Evolutionary conservation across 2,329 filamentous ascomycete genomes (phyloP).

Genomic region (Seiridium cupressi): DNA sequence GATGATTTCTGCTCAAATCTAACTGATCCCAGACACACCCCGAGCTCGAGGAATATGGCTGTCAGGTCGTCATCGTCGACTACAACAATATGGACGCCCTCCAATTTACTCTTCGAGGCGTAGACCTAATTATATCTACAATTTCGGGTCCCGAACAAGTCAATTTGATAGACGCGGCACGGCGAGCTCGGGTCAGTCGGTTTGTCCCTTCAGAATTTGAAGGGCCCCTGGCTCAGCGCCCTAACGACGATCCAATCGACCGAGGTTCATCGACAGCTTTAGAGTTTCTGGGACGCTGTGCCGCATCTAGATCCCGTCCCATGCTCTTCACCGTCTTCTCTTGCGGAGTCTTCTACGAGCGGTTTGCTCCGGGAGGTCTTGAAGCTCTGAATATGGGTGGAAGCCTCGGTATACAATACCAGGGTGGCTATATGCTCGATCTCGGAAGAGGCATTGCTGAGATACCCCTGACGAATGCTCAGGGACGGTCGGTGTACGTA

Average conservation of each 20-base stretch:
- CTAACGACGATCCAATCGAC: slow-evolving; percentile 56
- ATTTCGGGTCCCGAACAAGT: slow-evolving; percentile 66
- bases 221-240: slow-evolving; percentile 56
- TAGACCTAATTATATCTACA: slow-evolving; percentile 75
- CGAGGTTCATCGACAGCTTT: slow-evolving; percentile 57
- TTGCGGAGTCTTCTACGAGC: slow-evolving; percentile 74
- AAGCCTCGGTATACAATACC: slow-evolving; percentile 49
- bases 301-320: slow-evolving; percentile 37
- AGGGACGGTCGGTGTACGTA: slow-evolving; percentile 51
- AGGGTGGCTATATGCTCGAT: slow-evolving; percentile 67
- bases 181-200: slow-evolving; percentile 59
- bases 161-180: slow-evolving; percentile 70
- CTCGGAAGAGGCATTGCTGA: slow-evolving; percentile 56
- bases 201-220: slow-evolving; percentile 79
- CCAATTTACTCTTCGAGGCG: slow-evolving; percentile 64
- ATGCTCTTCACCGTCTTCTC: slow-evolving; percentile 71
- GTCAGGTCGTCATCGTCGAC: slow-evolving; percentile 69
- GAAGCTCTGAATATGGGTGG: slow-evolving; percentile 56
- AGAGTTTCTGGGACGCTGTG: slow-evolving; percentile 44
- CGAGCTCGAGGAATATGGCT: slow-evolving; percentile 52
- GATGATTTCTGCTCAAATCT: slow-evolving; percentile 8
- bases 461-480: slow-evolving; percentile 53
- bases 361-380: slow-evolving; percentile 68
- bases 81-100: slow-evolving; percentile 60
- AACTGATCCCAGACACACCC: slow-evolving; percentile 46